Evolutionary conservation across 2,329 filamentous ascomycete genomes (phyloP), one percentile per base, ranked within the genome.

Genomic region (Penicillium paneum): DNA sequence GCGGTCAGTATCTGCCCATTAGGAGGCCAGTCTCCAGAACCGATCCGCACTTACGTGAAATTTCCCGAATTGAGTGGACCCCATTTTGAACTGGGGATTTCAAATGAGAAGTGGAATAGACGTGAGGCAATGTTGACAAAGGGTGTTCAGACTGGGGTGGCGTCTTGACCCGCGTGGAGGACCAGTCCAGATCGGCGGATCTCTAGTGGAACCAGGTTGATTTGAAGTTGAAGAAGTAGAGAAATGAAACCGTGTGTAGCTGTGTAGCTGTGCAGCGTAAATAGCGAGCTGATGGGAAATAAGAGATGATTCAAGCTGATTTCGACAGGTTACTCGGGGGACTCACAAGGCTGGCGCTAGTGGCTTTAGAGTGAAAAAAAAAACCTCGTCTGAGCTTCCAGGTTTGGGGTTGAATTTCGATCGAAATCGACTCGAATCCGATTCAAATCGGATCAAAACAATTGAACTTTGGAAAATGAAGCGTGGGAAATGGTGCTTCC

Each of bases 1-100:
- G 52, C 50, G 55, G 61, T 67, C 61, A 69, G 63, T 55, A 46
- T 48, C 40, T 58, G 42, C 45, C 41, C 42, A 51, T 51, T 38
- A 52, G 48, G 52, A 50, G 51, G 24, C 19, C 36, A 42, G 40
- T 50, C 47, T 60, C 44, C 49, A 58, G 49, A 39, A 39, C 43
- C 41, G 38, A 49, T 41, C 31, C 26, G 32, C 15, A 38, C 76
- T 71, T 73, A 84, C 81, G 69, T 81, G 71, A 67, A 84, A 84
- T 60, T 83, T 81, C 55, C 81, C 81, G 72, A 83, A 84, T 63
- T 83, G 78, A 56, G 79, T 80, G 54, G 76, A 78, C 55, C 77
- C 77, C 78, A 80, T 80, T 46, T 36, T 43, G 56, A 55, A 39
- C 48, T 36, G 12, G 12, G 15, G 21, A 19, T 8, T 32, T 34